Conservation (phyloP, 2,329 filamentous ascomycete species). For the Neoascochyta sp. region DNA sequence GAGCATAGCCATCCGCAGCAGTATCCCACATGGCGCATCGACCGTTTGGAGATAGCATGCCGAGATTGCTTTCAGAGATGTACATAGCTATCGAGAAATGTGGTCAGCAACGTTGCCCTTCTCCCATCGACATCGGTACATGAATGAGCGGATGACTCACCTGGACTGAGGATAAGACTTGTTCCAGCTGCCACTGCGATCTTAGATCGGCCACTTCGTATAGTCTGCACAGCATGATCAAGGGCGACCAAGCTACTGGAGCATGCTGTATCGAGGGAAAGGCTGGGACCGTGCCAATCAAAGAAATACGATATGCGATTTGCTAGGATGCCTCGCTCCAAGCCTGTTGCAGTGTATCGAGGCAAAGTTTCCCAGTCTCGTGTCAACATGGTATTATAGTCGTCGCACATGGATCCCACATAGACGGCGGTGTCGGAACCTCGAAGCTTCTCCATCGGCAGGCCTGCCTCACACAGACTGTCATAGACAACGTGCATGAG, state of each 20-base stretch:
- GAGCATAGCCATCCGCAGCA: constrained; percentile 48
- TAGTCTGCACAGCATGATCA: constrained; percentile 16
- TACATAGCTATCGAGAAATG: too few relatives aligned
- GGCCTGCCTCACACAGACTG: constrained; percentile 12
- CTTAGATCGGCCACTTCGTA: constrained; percentile 12
- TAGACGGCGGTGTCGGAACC: constrained; percentile 10
- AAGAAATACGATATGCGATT: constrained; percentile 41
- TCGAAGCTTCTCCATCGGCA: constrained; percentile 4
- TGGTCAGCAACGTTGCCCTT: too few relatives aligned
- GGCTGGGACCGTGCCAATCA: constrained; percentile 34
- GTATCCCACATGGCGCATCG: constrained; percentile 31
- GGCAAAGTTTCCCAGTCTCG: constrained; percentile 5
- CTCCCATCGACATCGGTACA: too few relatives aligned
- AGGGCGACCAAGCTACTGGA: constrained; percentile 31
- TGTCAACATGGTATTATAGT: constrained; percentile 8
- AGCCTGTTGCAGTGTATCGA: constrained; percentile 23
- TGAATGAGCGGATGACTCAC: too few relatives aligned
- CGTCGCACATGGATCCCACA: constrained; percentile 11
- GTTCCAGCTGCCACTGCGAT: constrained; percentile 13
- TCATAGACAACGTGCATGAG: constrained; percentile 22
- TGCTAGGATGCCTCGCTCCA: constrained; percentile 21
- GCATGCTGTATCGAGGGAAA: constrained; percentile 42
- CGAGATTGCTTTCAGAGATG: constrained; percentile 24
- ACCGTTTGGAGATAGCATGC: constrained; percentile 32
- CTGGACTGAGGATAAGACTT: constrained; percentile 9